phyloP scores from a whole-genome alignment of 208 protist species.

The Blechomonas ayalai region DNA sequence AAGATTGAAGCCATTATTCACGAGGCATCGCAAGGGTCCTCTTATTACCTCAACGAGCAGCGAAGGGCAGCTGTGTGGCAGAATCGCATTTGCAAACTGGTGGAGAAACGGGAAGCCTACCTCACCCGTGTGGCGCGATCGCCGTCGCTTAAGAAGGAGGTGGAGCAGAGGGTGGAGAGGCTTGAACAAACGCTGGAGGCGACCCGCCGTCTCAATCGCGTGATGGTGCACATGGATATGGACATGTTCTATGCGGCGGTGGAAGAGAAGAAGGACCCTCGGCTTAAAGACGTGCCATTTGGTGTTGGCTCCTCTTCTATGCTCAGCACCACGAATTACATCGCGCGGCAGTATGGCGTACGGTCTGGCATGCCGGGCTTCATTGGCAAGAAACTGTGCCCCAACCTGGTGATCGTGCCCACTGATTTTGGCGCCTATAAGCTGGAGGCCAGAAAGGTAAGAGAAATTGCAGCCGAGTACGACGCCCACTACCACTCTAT shows the following conservation, averaged over 20 bases:
- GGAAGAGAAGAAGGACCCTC: constrained; percentile 86
- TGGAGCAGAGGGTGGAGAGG: constrained; percentile 8
- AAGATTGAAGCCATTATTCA: constrained; percentile 44
- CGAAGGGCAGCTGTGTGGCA: constrained; percentile 38
- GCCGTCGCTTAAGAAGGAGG: constrained; percentile 2
- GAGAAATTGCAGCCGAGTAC: constrained; percentile 55
- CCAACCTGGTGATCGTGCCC: constrained; percentile 67
- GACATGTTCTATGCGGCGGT: constrained; percentile 91
- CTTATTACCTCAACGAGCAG: constrained; percentile 65
- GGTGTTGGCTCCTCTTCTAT: constrained; percentile 88
- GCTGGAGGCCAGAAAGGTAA: constrained; percentile 39
- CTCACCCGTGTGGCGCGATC: too few species aligned
- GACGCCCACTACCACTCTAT: constrained; percentile 51
- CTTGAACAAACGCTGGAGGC: constrained; percentile 20
- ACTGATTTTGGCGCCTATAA: constrained; percentile 55
- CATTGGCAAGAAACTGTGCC: constrained; percentile 84
- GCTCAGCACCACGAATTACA: constrained; percentile 93
- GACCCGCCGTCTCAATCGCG: constrained; percentile 4
- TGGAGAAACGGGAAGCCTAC: too few species aligned
- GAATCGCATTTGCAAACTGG: constrained; percentile 22
- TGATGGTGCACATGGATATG: constrained; percentile 76
- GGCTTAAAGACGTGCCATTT: constrained; percentile 72
- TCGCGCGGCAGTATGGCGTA: constrained; percentile 90
- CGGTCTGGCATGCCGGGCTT: constrained; percentile 93
- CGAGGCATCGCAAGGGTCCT: constrained; percentile 40